Base-by-base conservation (phyloP, 73 alveolate species). In the Durusdinium trenchii region DNA sequence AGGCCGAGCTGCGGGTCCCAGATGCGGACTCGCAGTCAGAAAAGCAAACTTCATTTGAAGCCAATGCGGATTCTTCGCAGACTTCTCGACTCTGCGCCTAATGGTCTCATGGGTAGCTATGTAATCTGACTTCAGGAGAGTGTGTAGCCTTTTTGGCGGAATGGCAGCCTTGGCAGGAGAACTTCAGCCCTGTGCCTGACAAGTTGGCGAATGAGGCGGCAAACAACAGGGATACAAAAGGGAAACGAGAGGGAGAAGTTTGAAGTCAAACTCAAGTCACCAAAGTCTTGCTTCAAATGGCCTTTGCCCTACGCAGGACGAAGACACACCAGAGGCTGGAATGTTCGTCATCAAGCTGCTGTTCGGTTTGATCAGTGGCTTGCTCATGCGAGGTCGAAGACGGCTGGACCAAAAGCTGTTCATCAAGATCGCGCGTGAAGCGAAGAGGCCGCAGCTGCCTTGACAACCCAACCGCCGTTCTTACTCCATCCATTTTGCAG, bases 331-430 rank as follows among this genome's bases (percentile, higher is more conserved):
- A 64, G 79, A 64, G n/a, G n/a, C 43, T 18, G 79, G 9, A 9
- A 43, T 32, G 45, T 7, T 30, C 79, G n/a, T 43, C 45, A 18
- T 32, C 45, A 43, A 6, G 79, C 36, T 62, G 16, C 79, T 26
- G 45, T 2, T 43, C n/a, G 28, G 28, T 38, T 10, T 0, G 3
- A 43, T 64, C 45, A 18, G 10, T 64, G 79, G 32, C 51, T 73
- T 36, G 52, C 51, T 20, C 32, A 30, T n/a, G 30, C 9, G 71
- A 84, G 76, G 75, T 36, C 51, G 94, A 84, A 48, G 92, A 82
- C 48, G 94, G 94, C 73, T 84, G 94, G 94, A 84, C 94, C 73
- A 84, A 51, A 38, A 84, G 94, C 36, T 50, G 20, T 20, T n/a
- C 92, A 14, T 82, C 94, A 12, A 84, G 75, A 84, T 50, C 75